Percentiles rank a stretch among this genome's conserved stretches.
phyloP scores from a whole-genome alignment of 768 basidiomycete species.

The Sporobolomyces phaffii region DNA sequence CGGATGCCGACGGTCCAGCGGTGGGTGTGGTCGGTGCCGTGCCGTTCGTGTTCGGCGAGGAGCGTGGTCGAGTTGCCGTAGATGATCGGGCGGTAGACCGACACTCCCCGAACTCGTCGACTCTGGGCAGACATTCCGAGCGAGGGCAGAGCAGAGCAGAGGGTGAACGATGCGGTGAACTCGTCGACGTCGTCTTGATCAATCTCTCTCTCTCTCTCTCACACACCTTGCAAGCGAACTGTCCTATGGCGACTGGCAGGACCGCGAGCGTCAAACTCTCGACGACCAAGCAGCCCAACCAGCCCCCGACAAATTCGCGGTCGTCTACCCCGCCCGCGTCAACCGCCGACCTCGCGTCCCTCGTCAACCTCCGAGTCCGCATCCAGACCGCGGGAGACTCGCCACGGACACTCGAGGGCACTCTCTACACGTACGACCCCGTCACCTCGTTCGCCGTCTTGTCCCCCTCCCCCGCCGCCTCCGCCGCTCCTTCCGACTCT shows the following conservation, averaged over 20 bases:
- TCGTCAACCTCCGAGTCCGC: constrained; percentile 35
- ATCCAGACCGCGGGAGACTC: background rate
- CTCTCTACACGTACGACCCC: constrained; percentile 29
- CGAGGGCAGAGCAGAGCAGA: background rate
- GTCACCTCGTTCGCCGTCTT: constrained; percentile 21
- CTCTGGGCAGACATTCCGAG: background rate
- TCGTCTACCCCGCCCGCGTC: background rate
- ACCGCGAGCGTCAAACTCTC: background rate
- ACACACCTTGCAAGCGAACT: too few relatives aligned
- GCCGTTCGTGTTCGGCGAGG: constrained; percentile 64
- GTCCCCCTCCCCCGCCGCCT: background rate
- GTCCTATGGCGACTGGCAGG: too few relatives aligned
- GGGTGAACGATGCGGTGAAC: background rate
- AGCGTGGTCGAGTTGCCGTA: constrained; percentile 89
- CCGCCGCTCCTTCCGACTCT: too few relatives aligned
- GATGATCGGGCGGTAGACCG: constrained; percentile 81
- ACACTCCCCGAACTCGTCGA: constrained; percentile 54
- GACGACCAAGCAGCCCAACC: background rate
- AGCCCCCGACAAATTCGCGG: background rate
- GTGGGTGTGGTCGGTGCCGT: constrained; percentile 77
- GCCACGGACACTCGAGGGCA: constrained; percentile 3
- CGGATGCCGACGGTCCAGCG: constrained; percentile 94
- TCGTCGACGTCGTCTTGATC: background rate
- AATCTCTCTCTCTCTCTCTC: background rate
- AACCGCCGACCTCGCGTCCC: constrained; percentile 34